Percentiles rank a stretch among this genome's conserved stretches.
Conservation (phyloP, 345 rosid species). For the Linum usitatissimum region DNA sequence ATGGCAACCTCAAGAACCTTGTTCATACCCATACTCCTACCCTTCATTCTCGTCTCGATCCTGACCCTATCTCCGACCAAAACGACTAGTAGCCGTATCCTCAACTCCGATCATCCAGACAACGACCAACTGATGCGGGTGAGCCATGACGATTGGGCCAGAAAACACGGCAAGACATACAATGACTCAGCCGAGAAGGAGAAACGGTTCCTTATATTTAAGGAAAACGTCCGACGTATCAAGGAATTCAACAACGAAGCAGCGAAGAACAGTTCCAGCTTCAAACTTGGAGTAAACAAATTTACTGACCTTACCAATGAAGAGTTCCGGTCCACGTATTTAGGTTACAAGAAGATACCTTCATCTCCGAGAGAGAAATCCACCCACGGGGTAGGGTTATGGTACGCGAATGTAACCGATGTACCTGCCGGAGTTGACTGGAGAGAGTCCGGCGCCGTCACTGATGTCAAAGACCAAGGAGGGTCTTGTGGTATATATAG, state of each 20-base stretch:
- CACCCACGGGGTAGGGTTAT: constrained; percentile 7
- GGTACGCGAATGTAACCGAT: constrained; percentile 15
- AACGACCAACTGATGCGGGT: neutral
- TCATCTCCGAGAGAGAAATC: neutral
- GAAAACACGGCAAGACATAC: constrained; percentile 8
- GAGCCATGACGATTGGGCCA: neutral
- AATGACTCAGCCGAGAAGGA: constrained; percentile 21
- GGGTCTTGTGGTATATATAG: constrained; percentile 37
- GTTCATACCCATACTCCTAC: too few species aligned
- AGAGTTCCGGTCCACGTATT: constrained; percentile 29
- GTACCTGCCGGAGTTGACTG: constrained; percentile 30
- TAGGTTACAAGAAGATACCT: constrained; percentile 19
- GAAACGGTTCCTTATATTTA: constrained; percentile 27
- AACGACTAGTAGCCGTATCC: neutral
- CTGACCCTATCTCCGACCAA: neutral
- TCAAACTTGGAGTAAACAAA: constrained; percentile 27
- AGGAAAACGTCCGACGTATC: constrained; percentile 29
- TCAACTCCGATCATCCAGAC: neutral
- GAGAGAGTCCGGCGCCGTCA: constrained; percentile 36
- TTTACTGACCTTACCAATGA: constrained; percentile 42
- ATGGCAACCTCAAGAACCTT: too few species aligned
- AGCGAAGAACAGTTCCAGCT: constrained; percentile 5
- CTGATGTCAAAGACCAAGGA: constrained; percentile 31
- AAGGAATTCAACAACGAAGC: constrained; percentile 25
- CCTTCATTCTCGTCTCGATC: neutral